These are phyloP conservation scores for Eustoma russellianum DNA, from an alignment of 257 asterid genomes.

Conservation along the genomic window DNA sequence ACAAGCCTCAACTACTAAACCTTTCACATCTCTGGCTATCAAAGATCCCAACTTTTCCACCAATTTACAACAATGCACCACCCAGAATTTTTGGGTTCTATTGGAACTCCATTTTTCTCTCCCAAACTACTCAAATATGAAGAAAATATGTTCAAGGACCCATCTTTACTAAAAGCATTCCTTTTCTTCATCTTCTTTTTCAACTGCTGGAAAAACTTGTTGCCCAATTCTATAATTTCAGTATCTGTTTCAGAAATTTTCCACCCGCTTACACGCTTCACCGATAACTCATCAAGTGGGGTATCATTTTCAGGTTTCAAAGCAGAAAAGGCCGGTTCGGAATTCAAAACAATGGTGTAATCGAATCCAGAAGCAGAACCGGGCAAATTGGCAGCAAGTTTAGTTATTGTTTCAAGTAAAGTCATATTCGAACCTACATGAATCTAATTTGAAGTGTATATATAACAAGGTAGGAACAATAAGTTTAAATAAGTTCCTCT, in stretches of 20 bases:
- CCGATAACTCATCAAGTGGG: constrained; percentile 16
- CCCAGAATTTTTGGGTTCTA: constrained; percentile 17
- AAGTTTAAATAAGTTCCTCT: not conserved
- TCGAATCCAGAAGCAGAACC: constrained; percentile 15
- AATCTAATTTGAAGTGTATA: not conserved
- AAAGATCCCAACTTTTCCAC: constrained; percentile 39
- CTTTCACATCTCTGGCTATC: constrained; percentile 56
- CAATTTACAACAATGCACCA: constrained; percentile 27
- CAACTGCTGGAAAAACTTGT: constrained; percentile 30
- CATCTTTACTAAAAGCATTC: constrained; percentile 31
- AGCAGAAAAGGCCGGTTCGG: constrained; percentile 32
- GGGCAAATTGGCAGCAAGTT: constrained; percentile 28
- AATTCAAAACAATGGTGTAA: constrained; percentile 50
- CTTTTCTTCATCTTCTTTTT: constrained; percentile 38
- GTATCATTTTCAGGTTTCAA: constrained; percentile 40
- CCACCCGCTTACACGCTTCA: constrained; percentile 47
- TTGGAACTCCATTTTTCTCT: constrained; percentile 28
- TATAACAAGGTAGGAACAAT: not conserved
- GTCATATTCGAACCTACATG: constrained; percentile 27
- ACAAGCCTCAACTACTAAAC: constrained; percentile 55
- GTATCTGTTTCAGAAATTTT: constrained; percentile 35
- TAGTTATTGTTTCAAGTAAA: constrained; percentile 53
- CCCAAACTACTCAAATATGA: constrained; percentile 36
- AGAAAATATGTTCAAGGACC: constrained; percentile 31
- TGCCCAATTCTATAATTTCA: constrained; percentile 36